These are phyloP conservation scores for Elongisporangium anandrum DNA, from an alignment of 352 stramenopile species.

Conservation along the genomic window DNA sequence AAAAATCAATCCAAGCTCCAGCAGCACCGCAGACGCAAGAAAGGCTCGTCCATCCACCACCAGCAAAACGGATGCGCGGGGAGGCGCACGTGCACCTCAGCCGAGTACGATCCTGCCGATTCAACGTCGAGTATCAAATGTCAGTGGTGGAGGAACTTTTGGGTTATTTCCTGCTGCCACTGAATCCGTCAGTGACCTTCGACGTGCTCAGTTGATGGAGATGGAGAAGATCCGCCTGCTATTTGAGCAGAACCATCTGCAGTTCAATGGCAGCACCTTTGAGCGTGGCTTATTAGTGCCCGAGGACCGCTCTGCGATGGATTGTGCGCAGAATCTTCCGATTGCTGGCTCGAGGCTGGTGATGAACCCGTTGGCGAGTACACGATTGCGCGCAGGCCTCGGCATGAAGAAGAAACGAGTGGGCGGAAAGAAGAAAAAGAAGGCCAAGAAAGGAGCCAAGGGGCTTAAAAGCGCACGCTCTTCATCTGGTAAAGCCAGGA, in stretches of 20 bases:
- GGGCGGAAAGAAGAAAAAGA: slow-evolving; percentile 31
- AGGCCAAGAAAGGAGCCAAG: slow-evolving; percentile 29
- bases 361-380: slow-evolving; percentile 35
- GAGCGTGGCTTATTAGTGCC: slow-evolving; percentile 56
- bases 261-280: slow-evolving; percentile 27
- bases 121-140: not conserved
- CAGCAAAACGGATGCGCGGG: not conserved
- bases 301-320: slow-evolving; percentile 43
- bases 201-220: slow-evolving; percentile 47
- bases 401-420: slow-evolving; percentile 36
- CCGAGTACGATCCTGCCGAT: not conserved
- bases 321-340: slow-evolving; percentile 50
- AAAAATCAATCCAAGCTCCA: not conserved
- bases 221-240: slow-evolving; percentile 58
- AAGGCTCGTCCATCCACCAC: slow-evolving; percentile 2
- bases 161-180: not conserved
- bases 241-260: slow-evolving; percentile 51
- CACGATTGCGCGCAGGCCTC: slow-evolving; percentile 23
- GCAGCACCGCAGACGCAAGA: not conserved
- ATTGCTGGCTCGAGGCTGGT: slow-evolving; percentile 40
- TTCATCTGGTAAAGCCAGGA: not conserved
- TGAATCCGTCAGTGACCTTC: slow-evolving; percentile 46
- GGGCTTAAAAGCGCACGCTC: slow-evolving; percentile 10
- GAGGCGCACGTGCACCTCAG: not conserved
- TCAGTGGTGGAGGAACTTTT: not conserved